These are phyloP conservation scores for Trebouxia gelatinosa DNA, from an alignment of 163 green algal genomes.

Conservation along the genomic window DNA sequence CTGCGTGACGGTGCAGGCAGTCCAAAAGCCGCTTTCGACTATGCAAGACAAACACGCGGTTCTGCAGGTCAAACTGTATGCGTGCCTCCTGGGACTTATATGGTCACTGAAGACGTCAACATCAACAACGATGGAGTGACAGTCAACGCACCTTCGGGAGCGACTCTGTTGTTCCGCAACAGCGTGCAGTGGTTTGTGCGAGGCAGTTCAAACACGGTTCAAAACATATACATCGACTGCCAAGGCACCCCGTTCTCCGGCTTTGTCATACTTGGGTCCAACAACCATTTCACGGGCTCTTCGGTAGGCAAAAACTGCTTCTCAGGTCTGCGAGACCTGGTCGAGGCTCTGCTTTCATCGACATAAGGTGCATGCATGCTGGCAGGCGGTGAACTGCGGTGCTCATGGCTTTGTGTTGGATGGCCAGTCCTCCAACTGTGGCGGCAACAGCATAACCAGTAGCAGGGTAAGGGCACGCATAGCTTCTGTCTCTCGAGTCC, in stretches of 20 bases:
- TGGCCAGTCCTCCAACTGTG: not conserved
- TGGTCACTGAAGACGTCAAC: not conserved
- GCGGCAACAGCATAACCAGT: not conserved
- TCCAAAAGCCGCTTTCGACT: not conserved
- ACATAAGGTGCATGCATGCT: not conserved
- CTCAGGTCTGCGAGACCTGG: not conserved
- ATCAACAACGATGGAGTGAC: slow-evolving; percentile 9
- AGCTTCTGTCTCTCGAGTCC: not conserved
- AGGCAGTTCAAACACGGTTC: not conserved
- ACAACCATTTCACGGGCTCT: not conserved
- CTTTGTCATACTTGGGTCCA: not conserved
- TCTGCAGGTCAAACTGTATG: not conserved
- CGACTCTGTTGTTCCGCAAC: not conserved
- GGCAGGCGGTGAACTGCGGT: not conserved
- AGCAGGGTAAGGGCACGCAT: not conserved
- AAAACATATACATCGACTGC: not conserved
- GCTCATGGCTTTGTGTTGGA: not conserved
- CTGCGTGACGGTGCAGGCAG: not conserved
- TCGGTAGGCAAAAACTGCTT: not conserved
- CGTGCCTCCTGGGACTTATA: slow-evolving; percentile 7
- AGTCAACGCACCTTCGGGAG: not conserved
- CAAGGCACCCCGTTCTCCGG: not conserved
- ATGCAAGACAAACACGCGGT: not conserved
- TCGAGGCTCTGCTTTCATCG: not conserved
- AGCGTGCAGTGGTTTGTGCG: slow-evolving; percentile 1